Evolutionary conservation across 352 stramenopile genomes (phyloP).

Genomic region (Phytophthora pistaciae): DNA sequence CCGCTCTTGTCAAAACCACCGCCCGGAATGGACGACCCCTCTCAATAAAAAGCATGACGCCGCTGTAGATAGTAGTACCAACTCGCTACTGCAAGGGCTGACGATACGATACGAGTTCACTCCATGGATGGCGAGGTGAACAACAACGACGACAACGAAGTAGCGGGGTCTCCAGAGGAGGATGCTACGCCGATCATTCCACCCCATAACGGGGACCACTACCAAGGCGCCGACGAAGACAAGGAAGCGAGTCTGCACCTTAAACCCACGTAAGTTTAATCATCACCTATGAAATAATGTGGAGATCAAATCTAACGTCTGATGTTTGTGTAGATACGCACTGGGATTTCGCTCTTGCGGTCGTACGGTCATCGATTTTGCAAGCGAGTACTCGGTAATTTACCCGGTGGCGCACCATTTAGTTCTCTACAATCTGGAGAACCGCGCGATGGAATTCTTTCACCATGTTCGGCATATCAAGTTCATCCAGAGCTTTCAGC

Average conservation of each 20-base stretch:
- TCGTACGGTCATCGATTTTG: slow-evolving; percentile 62
- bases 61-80: background rate
- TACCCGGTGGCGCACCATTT: slow-evolving; percentile 79
- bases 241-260: slow-evolving; percentile 49
- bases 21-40: slow-evolving; percentile 7
- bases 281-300: background rate
- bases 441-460: slow-evolving; percentile 75
- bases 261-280: slow-evolving; percentile 43
- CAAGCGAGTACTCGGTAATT: slow-evolving; percentile 61
- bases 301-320: background rate
- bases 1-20: slow-evolving; percentile 14
- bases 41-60: slow-evolving; percentile 20
- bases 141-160: slow-evolving; percentile 10
- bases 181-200: slow-evolving; percentile 9
- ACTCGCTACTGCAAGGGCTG: background rate
- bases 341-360: slow-evolving; percentile 53
- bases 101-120: background rate
- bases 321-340: slow-evolving; percentile 46
- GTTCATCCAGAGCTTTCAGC: slow-evolving; percentile 69
- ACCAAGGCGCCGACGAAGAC: slow-evolving; percentile 32
- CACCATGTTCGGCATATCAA: slow-evolving; percentile 62
- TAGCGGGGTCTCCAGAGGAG: slow-evolving; percentile 9
- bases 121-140: slow-evolving; percentile 5
- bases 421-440: slow-evolving; percentile 68
- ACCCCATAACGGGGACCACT: background rate